A percentile compares a stretch with the other conserved stretches of the same genome.
These are phyloP conservation scores for Prunus armeniaca DNA, from an alignment of 306 rosid genomes.

Conservation along the genomic window DNA sequence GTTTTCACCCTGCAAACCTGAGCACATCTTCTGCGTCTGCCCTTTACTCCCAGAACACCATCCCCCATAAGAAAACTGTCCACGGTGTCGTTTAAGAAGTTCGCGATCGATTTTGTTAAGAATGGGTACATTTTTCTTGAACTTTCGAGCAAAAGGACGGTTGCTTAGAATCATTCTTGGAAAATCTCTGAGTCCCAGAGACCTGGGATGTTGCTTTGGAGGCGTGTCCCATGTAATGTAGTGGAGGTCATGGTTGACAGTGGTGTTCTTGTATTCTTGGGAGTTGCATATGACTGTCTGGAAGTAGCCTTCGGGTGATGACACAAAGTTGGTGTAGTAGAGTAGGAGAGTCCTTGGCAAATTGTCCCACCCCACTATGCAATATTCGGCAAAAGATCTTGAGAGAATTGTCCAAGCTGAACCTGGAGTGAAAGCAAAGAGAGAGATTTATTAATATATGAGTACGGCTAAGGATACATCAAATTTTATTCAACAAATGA, in stretches of 20 bases:
- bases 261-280: conserved; percentile 58
- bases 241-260: conserved; percentile 84
- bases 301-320: conserved; percentile 92
- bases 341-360: conserved; percentile 86
- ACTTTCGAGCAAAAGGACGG: conserved; percentile 88
- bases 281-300: conserved; percentile 87
- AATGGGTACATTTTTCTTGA: conserved; percentile 60
- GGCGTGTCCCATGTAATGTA: conserved; percentile 91
- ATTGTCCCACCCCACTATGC: conserved; percentile 91
- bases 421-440: conserved; percentile 37
- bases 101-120: conserved; percentile 73
- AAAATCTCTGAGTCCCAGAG: conserved; percentile 60
- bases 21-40: conserved; percentile 30
- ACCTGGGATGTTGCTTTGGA: conserved; percentile 89
- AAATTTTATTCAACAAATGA: too few species aligned
- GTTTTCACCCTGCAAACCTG: conserved; percentile 41
- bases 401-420: conserved; percentile 94
- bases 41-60: conserved; percentile 60
- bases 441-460: not conserved
- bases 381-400: conserved; percentile 80
- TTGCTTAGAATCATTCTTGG: conserved; percentile 53
- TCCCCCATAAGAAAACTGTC: conserved; percentile 56
- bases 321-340: conserved; percentile 89
- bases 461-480: too few species aligned
- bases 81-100: conserved; percentile 48